These are phyloP conservation scores for Wakefieldia striispora DNA, from an alignment of 768 basidiomycete species.

Conservation along the genomic window DNA sequence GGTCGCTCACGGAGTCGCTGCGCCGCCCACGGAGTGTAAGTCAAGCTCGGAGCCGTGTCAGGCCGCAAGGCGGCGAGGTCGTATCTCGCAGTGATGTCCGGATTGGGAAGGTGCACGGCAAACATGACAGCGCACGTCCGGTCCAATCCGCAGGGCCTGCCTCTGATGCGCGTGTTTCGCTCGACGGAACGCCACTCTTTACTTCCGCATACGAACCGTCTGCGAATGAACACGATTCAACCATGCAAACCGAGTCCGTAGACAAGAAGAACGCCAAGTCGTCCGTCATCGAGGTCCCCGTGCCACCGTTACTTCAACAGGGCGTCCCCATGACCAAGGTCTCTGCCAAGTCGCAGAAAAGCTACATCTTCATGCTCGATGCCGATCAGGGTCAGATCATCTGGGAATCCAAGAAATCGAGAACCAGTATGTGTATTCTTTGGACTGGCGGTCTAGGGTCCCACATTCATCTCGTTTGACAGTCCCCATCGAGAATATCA, in stretches of 20 bases:
- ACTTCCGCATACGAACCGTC: background rate
- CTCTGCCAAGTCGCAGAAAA: constrained; percentile 73
- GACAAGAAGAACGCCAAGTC: constrained; percentile 1
- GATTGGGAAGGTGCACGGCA: constrained; percentile 22
- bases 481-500: constrained; percentile 87
- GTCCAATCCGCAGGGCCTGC: background rate
- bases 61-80: background rate
- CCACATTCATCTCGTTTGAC: background rate
- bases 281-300: constrained; percentile 39
- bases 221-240: too few relatives aligned
- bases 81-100: constrained; percentile 5
- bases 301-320: constrained; percentile 55
- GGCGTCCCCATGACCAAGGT: constrained; percentile 84
- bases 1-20: constrained; percentile 28
- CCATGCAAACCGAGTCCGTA: background rate
- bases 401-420: constrained; percentile 70
- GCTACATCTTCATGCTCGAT: constrained; percentile 67
- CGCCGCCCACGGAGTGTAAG: constrained; percentile 11
- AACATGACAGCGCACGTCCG: background rate
- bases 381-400: constrained; percentile 79
- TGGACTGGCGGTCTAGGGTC: background rate
- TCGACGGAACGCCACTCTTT: background rate
- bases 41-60: background rate
- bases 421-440: constrained; percentile 50
- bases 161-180: background rate